Base-by-base conservation (phyloP, 768 basidiomycete species). In the Psilocybe subaeruginosa region DNA sequence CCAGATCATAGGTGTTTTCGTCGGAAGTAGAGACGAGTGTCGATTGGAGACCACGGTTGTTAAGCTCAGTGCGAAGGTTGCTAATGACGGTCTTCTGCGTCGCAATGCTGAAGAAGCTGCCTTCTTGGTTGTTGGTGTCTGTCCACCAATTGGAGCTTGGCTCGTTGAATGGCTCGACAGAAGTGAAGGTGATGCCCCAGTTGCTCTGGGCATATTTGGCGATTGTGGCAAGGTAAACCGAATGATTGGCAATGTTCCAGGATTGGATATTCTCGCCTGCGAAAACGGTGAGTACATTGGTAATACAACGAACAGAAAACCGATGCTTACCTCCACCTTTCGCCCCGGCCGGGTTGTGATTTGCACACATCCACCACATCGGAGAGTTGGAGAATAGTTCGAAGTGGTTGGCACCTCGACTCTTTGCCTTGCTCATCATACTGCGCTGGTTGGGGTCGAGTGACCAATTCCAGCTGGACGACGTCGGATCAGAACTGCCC, bases 321-420 rank as follows among this genome's bases (percentile, higher is more conserved):
- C 6, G 11, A 30, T n/a, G 33, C 59, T 41, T 8, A 64, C 63
- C 55, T 16, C 62, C 65, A 31, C 50, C 52, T 1, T 39, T 23
- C 4, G 61, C 65, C 3, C 65, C 65, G 35, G 65, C 59, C 8
- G 65, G 65, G 39, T 66, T 66, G 53, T 66, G 65, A 35, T 66
- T 63, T 33, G 29, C 48, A 56, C 65, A 66, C 65, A 66, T 66
- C 65, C 65, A 66, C 65, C 65, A 66, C 59, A 66, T 56, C 8
- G 65, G 65, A 7, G 65, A 66, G 27, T 66, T 66, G 17, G 65
- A 66, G 27, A 66, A 66, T 6, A 66, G 53, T 19, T 66, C 65
- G 19, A 66, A 66, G 14, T 52, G 48, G 45, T 66, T 57, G 9
- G 59, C 65, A 8, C 65, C 65, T 16, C 65, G 50, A 23, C 56